phyloP scores from a whole-genome alignment of 2,329 filamentous ascomycete species.

The Endocalyx cinctus region DNA sequence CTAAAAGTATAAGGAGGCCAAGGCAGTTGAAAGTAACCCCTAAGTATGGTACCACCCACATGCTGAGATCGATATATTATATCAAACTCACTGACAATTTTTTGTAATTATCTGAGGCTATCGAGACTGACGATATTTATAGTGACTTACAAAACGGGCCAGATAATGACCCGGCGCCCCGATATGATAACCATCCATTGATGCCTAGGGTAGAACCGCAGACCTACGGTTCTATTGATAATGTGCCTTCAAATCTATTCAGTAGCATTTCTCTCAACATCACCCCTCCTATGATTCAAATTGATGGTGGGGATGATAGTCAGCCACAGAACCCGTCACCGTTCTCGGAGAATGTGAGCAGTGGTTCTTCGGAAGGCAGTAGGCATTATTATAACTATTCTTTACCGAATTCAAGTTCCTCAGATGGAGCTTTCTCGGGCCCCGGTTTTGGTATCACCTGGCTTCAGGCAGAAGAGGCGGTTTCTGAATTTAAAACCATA shows the following conservation, averaged over 20 bases:
- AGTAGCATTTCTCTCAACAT: no score
- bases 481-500: conserved; percentile 28
- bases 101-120: conserved; percentile 12
- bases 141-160: no score
- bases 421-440: conserved; percentile 3
- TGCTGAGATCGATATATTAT: no score
- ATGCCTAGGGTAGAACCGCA: not conserved
- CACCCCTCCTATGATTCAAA: no score
- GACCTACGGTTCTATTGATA: no score
- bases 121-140: no score
- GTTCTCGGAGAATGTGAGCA: not conserved
- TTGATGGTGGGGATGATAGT: not conserved
- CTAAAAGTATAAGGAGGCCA: conserved; percentile 23
- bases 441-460: conserved; percentile 35
- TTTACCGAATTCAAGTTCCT: not conserved
- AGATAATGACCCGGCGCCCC: no score
- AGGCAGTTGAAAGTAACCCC: conserved; percentile 20
- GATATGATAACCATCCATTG: not conserved
- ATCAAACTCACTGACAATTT: no score
- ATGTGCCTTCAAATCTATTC: no score
- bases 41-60: no score
- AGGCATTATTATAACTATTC: not conserved
- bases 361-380: not conserved
- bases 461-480: conserved; percentile 30
- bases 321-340: not conserved